phyloP scores from a whole-genome alignment of 176 grass and related monocot genomes.

The Zizania latifolia region DNA sequence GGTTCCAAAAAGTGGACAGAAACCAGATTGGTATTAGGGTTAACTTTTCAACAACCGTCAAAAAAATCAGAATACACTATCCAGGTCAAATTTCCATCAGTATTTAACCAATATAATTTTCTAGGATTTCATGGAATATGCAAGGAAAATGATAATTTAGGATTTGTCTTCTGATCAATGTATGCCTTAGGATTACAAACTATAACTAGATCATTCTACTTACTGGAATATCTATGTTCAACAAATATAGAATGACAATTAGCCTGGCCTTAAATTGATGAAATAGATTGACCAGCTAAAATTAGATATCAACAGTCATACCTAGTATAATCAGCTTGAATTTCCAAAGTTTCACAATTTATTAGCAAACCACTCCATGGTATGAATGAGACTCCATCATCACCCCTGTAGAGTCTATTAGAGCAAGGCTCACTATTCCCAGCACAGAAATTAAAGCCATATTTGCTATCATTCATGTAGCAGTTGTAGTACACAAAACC shows the following conservation, averaged over 20 bases:
- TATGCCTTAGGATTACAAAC: not conserved
- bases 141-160: not conserved
- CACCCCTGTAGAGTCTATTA: slow-evolving; percentile 59
- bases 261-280: not conserved
- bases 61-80: not conserved
- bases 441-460: slow-evolving; percentile 67
- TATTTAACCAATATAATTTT: slow-evolving; percentile 3
- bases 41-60: not conserved
- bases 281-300: slow-evolving; percentile 32
- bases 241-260: not conserved
- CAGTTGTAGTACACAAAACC: slow-evolving; percentile 75
- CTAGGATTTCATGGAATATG: not conserved
- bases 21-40: not conserved
- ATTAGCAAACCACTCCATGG: slow-evolving; percentile 96
- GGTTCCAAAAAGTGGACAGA: not conserved
- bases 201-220: not conserved
- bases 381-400: slow-evolving; percentile 76
- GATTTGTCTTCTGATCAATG: not conserved
- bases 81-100: not conserved
- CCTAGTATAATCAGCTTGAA: slow-evolving; percentile 99
- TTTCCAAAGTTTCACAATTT: slow-evolving; percentile 82
- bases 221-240: not conserved
- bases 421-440: slow-evolving; percentile 15
- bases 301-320: slow-evolving; percentile 5
- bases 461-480: slow-evolving; percentile 76